Percentiles rank a stretch among this genome's conserved stretches.
These are phyloP conservation scores for Termitomyces titanicus DNA, from an alignment of 768 basidiomycete genomes.

Conservation along the genomic window DNA sequence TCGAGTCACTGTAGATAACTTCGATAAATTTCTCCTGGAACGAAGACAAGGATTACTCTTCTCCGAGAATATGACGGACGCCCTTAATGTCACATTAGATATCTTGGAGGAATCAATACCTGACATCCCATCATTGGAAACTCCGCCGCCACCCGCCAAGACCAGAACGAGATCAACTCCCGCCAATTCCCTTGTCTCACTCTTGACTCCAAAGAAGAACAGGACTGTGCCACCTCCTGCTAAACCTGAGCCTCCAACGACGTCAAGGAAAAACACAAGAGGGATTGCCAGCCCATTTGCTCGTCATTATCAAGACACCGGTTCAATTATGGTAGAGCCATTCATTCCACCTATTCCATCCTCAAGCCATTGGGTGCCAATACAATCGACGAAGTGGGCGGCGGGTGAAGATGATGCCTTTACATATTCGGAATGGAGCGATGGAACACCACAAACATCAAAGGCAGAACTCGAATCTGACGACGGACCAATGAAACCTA, in stretches of 20 bases:
- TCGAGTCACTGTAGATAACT: conserved; percentile 67
- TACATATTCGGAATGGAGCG: conserved; percentile 32
- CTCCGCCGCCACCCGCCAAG: conserved; percentile 34
- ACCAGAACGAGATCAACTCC: conserved; percentile 50
- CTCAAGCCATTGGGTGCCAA: conserved; percentile 62
- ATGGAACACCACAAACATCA: conserved; percentile 13
- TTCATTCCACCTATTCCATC: conserved; percentile 58
- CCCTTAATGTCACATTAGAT: conserved; percentile 71
- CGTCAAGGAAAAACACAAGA: conserved; percentile 37
- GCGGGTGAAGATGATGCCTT: conserved; percentile 74
- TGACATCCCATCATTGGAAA: conserved; percentile 23
- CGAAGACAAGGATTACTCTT: conserved; percentile 87
- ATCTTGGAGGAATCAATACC: conserved; percentile 43
- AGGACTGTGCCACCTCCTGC: conserved; percentile 34
- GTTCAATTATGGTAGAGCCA: conserved; percentile 66
- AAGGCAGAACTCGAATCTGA: conserved; percentile 26
- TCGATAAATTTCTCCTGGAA: conserved; percentile 82
- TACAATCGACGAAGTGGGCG: conserved; percentile 47
- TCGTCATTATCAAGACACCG: conserved; percentile 79
- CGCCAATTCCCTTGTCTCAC: conserved; percentile 67
- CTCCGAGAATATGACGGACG: conserved; percentile 89
- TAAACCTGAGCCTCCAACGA: conserved; percentile 40
- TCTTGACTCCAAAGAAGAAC: conserved; percentile 75
- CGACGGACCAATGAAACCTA: conserved; percentile 25
- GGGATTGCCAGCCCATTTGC: conserved; percentile 76